Percentiles rank a stretch among this genome's conserved stretches.
Evolutionary conservation across 2,329 filamentous ascomycete species (phyloP).

Genomic region (Hymenoscyphus linearis): DNA sequence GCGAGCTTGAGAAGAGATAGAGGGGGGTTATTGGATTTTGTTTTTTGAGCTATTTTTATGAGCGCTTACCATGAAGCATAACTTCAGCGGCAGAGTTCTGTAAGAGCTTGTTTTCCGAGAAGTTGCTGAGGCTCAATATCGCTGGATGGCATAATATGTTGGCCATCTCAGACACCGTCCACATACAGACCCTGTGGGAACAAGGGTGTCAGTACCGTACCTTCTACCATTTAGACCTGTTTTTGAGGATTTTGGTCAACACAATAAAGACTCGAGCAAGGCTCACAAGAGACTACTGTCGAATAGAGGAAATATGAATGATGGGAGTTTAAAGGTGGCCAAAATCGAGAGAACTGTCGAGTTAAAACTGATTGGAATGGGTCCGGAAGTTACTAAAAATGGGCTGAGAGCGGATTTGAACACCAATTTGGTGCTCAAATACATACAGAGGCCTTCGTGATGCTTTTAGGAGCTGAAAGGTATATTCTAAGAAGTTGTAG

Average conservation of each 20-base stretch:
- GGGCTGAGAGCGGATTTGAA: not conserved
- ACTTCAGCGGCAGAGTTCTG: not conserved
- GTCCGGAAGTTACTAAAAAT: not conserved
- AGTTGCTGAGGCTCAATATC: no score
- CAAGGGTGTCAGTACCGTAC: not conserved
- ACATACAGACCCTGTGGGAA: no score
- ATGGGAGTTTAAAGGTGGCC: not conserved
- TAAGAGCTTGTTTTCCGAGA: not conserved
- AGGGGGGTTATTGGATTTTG: slow-evolving; percentile 22
- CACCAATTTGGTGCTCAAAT: not conserved
- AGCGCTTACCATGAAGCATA: not conserved
- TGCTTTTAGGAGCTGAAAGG: no score
- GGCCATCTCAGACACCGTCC: not conserved
- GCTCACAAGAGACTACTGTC: not conserved
- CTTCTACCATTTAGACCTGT: not conserved
- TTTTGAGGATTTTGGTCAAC: not conserved
- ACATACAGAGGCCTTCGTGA: no score
- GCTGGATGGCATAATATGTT: not conserved
- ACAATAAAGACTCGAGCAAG: not conserved
- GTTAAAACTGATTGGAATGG: not conserved
- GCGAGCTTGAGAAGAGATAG: slow-evolving; percentile 24
- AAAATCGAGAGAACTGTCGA: not conserved
- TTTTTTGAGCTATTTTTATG: slow-evolving; percentile 8
- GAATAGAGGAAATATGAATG: not conserved
- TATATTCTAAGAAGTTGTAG: no score